Evolutionary conservation across 176 grass and related monocot genomes (phyloP).

Genomic region (Hordeum vulgare): MorexV3_pseudomolecules_assembly NC_058520.1:198241830-198242329

Average conservation of each 20-base stretch:
- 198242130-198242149: constrained; percentile 87
- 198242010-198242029: constrained; percentile 44
- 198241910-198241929: constrained; percentile 84
- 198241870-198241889: constrained; percentile 68
- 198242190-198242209: constrained; percentile 10
- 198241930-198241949: constrained; percentile 89
- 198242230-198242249: not conserved
- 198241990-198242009: constrained; percentile 18
- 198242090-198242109: constrained; percentile 57
- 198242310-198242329: not conserved
- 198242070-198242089: constrained; percentile 46
- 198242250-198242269: not conserved
- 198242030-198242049: constrained; percentile 60
- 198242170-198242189: not conserved
- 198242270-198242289: not conserved
- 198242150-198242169: constrained; percentile 64
- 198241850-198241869: constrained; percentile 38
- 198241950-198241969: constrained; percentile 15
- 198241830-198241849: constrained; percentile 1
- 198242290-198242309: not conserved
- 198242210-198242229: not conserved
- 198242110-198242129: constrained; percentile 91
- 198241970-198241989: not conserved
- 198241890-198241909: constrained; percentile 68
- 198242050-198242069: constrained; percentile 55